Evolutionary conservation across 768 basidiomycete genomes (phyloP).

Genomic region (Mycena metata): DNA sequence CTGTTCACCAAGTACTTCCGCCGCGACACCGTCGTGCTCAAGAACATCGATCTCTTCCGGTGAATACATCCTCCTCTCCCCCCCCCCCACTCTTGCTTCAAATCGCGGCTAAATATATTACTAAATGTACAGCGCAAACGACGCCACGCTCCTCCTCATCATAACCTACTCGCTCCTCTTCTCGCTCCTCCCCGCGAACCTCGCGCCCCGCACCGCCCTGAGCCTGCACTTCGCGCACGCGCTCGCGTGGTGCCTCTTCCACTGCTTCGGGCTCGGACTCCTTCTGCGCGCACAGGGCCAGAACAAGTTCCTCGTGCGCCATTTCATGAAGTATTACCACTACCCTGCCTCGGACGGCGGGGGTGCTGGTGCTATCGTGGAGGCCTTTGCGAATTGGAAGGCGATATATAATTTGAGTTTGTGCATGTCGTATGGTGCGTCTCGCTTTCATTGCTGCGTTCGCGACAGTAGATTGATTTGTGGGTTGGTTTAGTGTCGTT

Average conservation of each 20-base stretch:
- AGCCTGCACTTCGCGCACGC: slow-evolving; percentile 86
- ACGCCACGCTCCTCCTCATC: slow-evolving; percentile 84
- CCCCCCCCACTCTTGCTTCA: slow-evolving; percentile 34
- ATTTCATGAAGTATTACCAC: slow-evolving; percentile 95
- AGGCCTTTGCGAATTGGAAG: slow-evolving; percentile 98
- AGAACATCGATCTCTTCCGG: slow-evolving; percentile 90
- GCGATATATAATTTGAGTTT: slow-evolving; percentile 90
- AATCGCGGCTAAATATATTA: slow-evolving; percentile 37
- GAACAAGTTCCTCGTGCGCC: slow-evolving; percentile 90
- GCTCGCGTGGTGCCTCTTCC: slow-evolving; percentile 86
- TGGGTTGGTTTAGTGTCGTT: slow-evolving; percentile 75
- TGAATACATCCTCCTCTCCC: slow-evolving; percentile 52
- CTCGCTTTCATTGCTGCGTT: slow-evolving; percentile 2
- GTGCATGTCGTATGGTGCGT: slow-evolving; percentile 92
- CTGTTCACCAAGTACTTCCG: slow-evolving; percentile 91
- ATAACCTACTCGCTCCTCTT: slow-evolving; percentile 75
- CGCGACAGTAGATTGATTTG: slow-evolving; percentile 19
- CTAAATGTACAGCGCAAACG: slow-evolving; percentile 73
- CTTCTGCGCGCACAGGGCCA: slow-evolving; percentile 88
- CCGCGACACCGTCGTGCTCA: slow-evolving; percentile 84
- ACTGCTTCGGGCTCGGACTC: slow-evolving; percentile 89
- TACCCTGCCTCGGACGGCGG: slow-evolving; percentile 78
- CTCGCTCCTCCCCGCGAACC: slow-evolving; percentile 65
- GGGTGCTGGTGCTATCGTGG: slow-evolving; percentile 82
- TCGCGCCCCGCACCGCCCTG: slow-evolving; percentile 65